A percentile compares a stretch with the other conserved stretches of the same genome.
Conservation (phyloP, 371 early-diverging fungal species). For the Mucor circinelloides region DNA sequence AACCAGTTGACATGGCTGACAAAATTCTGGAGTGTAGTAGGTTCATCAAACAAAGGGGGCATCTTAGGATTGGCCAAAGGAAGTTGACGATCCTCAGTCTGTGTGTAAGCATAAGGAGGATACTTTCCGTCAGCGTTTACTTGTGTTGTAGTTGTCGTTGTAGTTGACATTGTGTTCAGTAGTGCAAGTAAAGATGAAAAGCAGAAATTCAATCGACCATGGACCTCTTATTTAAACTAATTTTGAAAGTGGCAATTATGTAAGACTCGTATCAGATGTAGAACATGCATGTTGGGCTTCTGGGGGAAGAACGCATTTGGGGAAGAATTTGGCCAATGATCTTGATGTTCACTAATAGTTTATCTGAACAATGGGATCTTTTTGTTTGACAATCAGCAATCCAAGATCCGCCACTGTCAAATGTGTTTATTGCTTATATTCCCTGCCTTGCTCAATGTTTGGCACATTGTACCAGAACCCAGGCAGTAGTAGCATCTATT, state of each 20-base stretch:
- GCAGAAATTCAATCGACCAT: not conserved
- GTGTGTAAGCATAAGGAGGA: slow-evolving; percentile 40
- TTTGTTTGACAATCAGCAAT: not conserved
- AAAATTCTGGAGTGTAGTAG: slow-evolving; percentile 53
- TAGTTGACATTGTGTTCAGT: slow-evolving; percentile 6
- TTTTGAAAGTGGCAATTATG: not conserved
- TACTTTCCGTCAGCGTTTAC: not conserved
- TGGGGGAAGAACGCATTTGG: slow-evolving; percentile 9
- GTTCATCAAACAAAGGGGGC: slow-evolving; percentile 60
- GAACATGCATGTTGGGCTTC: slow-evolving; percentile 16
- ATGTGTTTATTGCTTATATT: not conserved
- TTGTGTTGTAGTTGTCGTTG: slow-evolving; percentile 3
- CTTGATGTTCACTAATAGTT: not conserved
- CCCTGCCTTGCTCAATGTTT: not conserved
- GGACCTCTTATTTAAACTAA: not conserved
- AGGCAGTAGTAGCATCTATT: not conserved
- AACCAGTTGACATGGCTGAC: slow-evolving; percentile 78
- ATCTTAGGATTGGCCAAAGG: slow-evolving; percentile 34
- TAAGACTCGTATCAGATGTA: not conserved
- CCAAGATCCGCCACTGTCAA: not conserved
- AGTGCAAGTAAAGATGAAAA: not conserved
- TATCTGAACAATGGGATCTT: not conserved
- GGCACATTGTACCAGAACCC: not conserved
- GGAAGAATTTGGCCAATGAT: slow-evolving; percentile 11
- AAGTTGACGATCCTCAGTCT: slow-evolving; percentile 43